Evolutionary conservation across 495 filamentous ascomycete species (phyloP), one percentile per base, ranked within the genome.

Genomic region (Neurospora sp.): DNA sequence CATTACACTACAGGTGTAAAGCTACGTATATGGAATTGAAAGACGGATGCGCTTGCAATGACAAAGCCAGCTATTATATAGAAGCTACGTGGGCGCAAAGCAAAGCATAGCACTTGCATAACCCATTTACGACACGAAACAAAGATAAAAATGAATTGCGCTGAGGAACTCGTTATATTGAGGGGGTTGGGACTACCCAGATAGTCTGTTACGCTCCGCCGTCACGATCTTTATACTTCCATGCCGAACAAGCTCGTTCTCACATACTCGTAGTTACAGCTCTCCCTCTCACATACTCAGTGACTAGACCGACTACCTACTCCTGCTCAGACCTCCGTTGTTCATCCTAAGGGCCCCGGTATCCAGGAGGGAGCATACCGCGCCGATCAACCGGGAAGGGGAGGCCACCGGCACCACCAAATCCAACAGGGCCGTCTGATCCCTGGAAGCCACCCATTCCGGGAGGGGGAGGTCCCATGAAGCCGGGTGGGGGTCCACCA

Each of bases 401-500:
- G 15, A 69, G 45, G 8, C 71, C 71, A 10, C 73, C 17, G 38
- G 71, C 34, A 28, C 73, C 24, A 70, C 72, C 74, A 37, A 73
- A 62, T 7, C 73, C 73, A n/a, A 69, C 71, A 62, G 75, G 75
- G 40, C 74, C 83, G n/a, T 83, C 85, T 5, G 84, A 85, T 8
- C 82, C 85, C 70, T 82, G 84, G 74, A 86, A 87, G 2, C 82
- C 76, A n/a, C 81, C 82, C 81, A 88, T 86, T 7, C 80, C 82
- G 7, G 83, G 84, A 9, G 81, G 83, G 0, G 78, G 79, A 36
- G 54, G 54, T 66, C 54, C 54, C 78, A 85, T 82, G 70, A 85
- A 85, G 34, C 81, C 82, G 19, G 81, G 81, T 13, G 83, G 83
- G 37, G 82, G 83, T 13, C 78, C 79, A 19, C 80, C 77, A 43